Percentiles rank a stretch among this genome's conserved stretches.
These are phyloP conservation scores for Aspergillus sclerotioniger DNA, from an alignment of 495 filamentous ascomycete species.

Conservation along the genomic window DNA sequence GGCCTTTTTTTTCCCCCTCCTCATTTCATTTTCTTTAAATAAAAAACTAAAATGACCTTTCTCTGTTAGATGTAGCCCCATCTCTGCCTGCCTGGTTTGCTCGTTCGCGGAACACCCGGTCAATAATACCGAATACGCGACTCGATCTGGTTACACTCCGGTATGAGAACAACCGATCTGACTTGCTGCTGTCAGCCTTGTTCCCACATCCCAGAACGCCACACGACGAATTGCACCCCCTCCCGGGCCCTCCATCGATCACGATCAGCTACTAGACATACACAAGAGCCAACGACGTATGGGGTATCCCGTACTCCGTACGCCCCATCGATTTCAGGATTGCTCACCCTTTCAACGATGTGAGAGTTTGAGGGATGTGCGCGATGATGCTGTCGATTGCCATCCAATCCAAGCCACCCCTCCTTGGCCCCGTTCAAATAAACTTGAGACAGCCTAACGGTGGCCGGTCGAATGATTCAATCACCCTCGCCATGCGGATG, in stretches of 20 bases:
- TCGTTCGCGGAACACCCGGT: conserved; percentile 1
- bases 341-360: conserved; percentile 2
- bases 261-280: conserved; percentile 5
- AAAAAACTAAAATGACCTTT: background rate
- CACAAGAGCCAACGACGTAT: background rate
- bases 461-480: conserved; percentile 23
- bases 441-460: conserved; percentile 52
- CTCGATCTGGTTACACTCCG: conserved; percentile 26
- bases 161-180: conserved; percentile 24
- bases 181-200: conserved; percentile 33
- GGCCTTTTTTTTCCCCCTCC: conserved; percentile 7
- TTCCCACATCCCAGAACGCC: conserved; percentile 31
- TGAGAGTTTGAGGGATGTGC: conserved; percentile 7
- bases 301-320: background rate
- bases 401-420: conserved; percentile 16
- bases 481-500: background rate
- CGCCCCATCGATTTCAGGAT: conserved; percentile 23
- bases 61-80: background rate
- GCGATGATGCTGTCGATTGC: conserved; percentile 12
- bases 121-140: conserved; percentile 13
- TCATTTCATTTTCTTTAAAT: background rate
- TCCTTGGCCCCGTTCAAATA: conserved; percentile 34
- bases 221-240: conserved; percentile 20
- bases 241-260: conserved; percentile 21
- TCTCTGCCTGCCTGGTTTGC: background rate